Evolutionary conservation across 1,284 basidiomycete genomes (phyloP).

Genomic region (Boletus semigastroideus): DNA sequence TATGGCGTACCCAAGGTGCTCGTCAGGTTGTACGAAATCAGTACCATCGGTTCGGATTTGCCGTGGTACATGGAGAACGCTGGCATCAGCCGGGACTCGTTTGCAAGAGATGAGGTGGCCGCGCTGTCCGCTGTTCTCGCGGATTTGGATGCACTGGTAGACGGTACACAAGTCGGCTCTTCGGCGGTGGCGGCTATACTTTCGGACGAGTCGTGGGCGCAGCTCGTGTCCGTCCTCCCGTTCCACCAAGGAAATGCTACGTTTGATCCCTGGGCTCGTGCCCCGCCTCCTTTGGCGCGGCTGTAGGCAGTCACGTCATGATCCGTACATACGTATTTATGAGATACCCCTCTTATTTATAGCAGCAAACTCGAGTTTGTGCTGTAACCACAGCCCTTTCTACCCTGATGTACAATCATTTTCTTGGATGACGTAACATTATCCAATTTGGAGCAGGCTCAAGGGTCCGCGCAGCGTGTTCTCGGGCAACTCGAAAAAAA

Average conservation of each 20-base stretch:
- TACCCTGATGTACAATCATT: no score
- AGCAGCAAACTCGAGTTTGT: no score
- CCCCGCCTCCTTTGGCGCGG: neutral
- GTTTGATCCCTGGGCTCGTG: neutral
- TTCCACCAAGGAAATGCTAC: neutral
- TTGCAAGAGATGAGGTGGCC: neutral
- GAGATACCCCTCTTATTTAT: no score
- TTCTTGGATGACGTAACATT: no score
- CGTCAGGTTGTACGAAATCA: neutral
- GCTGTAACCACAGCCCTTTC: no score
- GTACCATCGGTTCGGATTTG: neutral
- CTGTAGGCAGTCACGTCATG: neutral
- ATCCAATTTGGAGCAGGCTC: no score
- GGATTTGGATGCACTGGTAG: neutral
- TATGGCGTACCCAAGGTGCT: neutral
- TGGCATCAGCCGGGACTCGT: neutral
- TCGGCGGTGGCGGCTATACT: neutral
- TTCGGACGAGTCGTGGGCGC: neutral
- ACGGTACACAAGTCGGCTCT: neutral
- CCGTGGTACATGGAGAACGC: constrained; percentile 1
- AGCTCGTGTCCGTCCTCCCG: neutral
- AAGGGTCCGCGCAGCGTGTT: neutral
- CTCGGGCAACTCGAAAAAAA: no score
- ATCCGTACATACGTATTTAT: neutral
- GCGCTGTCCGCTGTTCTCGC: neutral